These are phyloP conservation scores for Sarcomyxa edulis DNA, from an alignment of 768 basidiomycete species.

Conservation along the genomic window DNA sequence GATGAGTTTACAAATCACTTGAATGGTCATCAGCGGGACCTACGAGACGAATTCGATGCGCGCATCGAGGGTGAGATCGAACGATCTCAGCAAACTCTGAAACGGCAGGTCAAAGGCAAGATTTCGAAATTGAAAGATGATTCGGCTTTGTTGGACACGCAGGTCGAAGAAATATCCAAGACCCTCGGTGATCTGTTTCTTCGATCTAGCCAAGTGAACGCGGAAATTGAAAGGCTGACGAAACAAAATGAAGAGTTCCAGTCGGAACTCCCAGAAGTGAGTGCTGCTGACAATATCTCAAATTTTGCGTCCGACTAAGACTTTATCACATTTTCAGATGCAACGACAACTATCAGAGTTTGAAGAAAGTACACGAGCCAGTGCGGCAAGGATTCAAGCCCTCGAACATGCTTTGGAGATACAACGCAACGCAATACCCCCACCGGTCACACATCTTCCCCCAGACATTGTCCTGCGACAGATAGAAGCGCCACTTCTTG, in stretches of 20 bases:
- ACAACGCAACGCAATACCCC: slow-evolving; percentile 13
- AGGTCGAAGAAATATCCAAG: slow-evolving; percentile 14
- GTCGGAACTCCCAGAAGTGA: neutral
- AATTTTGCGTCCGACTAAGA: neutral
- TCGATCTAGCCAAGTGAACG: slow-evolving; percentile 1
- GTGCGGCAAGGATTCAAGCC: slow-evolving; percentile 16
- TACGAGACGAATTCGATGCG: slow-evolving; percentile 15
- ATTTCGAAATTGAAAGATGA: neutral
- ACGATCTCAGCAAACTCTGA: slow-evolving; percentile 4
- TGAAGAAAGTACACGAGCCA: slow-evolving; percentile 10
- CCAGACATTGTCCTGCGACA: slow-evolving; percentile 13
- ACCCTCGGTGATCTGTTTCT: slow-evolving; percentile 14
- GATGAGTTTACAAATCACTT: slow-evolving; percentile 19
- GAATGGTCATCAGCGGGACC: slow-evolving; percentile 12
- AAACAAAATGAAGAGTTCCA: slow-evolving; percentile 4
- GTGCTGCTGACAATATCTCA: neutral
- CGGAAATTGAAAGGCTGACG: slow-evolving; percentile 1
- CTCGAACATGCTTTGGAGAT: slow-evolving; percentile 18
- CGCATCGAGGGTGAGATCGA: slow-evolving; percentile 15
- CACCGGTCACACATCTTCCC: slow-evolving; percentile 12
- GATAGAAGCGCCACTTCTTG: slow-evolving; percentile 19
- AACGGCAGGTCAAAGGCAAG: neutral
- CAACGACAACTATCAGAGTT: slow-evolving; percentile 13
- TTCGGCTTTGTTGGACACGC: neutral
- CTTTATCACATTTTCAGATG: slow-evolving; percentile 11